Percentiles rank a stretch among this genome's conserved stretches.
These are phyloP conservation scores for Talaromyces stipitatus DNA, from an alignment of 495 filamentous ascomycete species.

Conservation along the genomic window DNA sequence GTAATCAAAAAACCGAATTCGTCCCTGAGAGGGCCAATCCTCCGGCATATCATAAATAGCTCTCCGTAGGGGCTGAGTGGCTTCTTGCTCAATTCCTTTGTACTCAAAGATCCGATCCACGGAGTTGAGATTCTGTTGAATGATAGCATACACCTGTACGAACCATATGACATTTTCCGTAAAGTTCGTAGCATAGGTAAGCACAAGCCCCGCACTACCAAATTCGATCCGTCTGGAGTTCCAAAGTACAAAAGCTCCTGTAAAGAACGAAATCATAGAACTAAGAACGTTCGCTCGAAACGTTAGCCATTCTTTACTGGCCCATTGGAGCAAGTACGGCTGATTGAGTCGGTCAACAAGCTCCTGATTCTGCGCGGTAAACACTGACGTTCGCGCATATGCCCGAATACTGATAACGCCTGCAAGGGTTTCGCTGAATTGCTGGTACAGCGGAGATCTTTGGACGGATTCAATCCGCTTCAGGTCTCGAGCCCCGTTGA, in stretches of 20 bases:
- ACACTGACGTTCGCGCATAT: constrained; percentile 87
- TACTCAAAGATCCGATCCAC: constrained; percentile 80
- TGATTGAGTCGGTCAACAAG: constrained; percentile 84
- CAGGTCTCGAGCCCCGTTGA: constrained; percentile 74
- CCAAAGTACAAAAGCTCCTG: constrained; percentile 80
- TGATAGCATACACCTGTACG: constrained; percentile 55
- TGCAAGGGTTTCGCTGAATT: constrained; percentile 91
- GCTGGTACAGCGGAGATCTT: constrained; percentile 90
- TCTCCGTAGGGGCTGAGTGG: constrained; percentile 53
- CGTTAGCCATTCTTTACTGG: constrained; percentile 89
- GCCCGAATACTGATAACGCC: constrained; percentile 94
- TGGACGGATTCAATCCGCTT: constrained; percentile 67
- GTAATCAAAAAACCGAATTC: constrained; percentile 63
- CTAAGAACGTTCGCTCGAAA: constrained; percentile 86
- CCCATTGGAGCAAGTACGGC: constrained; percentile 95
- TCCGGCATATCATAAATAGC: constrained; percentile 49
- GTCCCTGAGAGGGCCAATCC: constrained; percentile 74
- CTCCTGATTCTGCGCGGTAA: constrained; percentile 82
- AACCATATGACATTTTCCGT: constrained; percentile 98
- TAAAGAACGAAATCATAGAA: constrained; percentile 87
- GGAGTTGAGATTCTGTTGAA: constrained; percentile 81
- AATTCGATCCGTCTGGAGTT: constrained; percentile 81
- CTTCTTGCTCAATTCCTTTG: constrained; percentile 43
- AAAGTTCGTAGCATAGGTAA: constrained; percentile 97
- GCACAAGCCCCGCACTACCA: constrained; percentile 87